A percentile compares a stretch with the other conserved stretches of the same genome.
phyloP scores from a whole-genome alignment of 257 asterid species.

The Gentiana dahurica region DNA sequence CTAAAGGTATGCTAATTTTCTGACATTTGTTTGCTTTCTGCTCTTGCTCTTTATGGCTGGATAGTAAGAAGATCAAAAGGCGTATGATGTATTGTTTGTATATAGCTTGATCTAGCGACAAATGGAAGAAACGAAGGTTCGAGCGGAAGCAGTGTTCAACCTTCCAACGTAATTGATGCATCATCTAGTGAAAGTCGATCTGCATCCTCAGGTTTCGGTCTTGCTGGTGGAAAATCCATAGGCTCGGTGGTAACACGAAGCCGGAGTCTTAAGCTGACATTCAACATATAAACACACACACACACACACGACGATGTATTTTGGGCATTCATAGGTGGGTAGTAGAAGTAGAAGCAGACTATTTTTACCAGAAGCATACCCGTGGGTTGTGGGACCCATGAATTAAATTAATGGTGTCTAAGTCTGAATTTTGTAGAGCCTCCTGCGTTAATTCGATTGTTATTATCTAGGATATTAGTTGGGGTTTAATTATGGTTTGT shows the following conservation, averaged over 20 bases:
- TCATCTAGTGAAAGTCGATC: conserved; percentile 27
- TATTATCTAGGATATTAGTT: no score
- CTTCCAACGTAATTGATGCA: conserved; percentile 13
- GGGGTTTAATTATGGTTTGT: no score
- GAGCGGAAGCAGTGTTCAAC: conserved; percentile 19
- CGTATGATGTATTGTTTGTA: background rate
- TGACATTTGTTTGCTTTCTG: background rate
- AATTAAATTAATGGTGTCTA: conserved; percentile 12
- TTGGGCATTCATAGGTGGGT: conserved; percentile 1
- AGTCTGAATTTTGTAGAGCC: conserved; percentile 26
- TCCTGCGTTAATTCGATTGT: no score
- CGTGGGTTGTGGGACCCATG: background rate
- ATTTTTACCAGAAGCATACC: conserved; percentile 1
- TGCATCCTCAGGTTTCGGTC: conserved; percentile 20
- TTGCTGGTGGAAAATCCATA: conserved; percentile 29
- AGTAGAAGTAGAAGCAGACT: background rate
- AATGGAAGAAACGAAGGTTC: conserved; percentile 22
- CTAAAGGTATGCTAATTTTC: conserved; percentile 40
- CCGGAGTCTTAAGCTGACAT: conserved; percentile 40
- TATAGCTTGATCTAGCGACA: conserved; percentile 36
- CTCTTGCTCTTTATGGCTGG: background rate
- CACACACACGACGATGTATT: conserved; percentile 14
- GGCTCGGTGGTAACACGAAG: conserved; percentile 42
- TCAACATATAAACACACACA: conserved; percentile 10
- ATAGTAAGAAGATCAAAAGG: conserved; percentile 1